phyloP scores from a whole-genome alignment of 495 filamentous ascomycete genomes.

The Penicillium waksmanii region DNA sequence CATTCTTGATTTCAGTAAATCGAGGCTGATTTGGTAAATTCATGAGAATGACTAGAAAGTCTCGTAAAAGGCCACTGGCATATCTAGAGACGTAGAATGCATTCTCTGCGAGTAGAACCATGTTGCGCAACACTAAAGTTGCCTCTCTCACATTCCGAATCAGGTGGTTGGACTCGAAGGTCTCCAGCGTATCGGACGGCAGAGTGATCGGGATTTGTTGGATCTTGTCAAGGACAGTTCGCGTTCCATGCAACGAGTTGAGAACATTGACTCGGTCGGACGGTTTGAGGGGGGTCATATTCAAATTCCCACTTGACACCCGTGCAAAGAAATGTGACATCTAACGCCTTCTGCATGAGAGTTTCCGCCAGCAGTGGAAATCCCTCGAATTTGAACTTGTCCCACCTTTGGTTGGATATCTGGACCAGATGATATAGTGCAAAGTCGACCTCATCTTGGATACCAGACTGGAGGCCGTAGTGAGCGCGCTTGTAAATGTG shows the following conservation, averaged over 20 bases:
- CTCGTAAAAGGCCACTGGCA: conserved; percentile 65
- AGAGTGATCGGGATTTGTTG: conserved; percentile 58
- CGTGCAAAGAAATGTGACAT: conserved; percentile 74
- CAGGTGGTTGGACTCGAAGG: conserved; percentile 69
- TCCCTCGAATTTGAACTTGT: conserved; percentile 92
- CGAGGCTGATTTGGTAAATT: conserved; percentile 75
- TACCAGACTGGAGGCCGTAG: conserved; percentile 74
- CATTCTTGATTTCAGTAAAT: conserved; percentile 85
- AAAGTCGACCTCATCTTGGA: conserved; percentile 82
- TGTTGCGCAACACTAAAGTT: conserved; percentile 85
- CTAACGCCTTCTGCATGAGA: conserved; percentile 79
- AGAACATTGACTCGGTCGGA: conserved; percentile 70
- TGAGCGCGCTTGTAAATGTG: conserved; percentile 88
- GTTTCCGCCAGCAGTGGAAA: conserved; percentile 90
- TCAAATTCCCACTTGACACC: conserved; percentile 79
- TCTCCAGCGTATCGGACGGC: conserved; percentile 70
- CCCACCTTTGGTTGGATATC: conserved; percentile 90
- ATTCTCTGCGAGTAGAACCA: conserved; percentile 89
- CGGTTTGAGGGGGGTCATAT: conserved; percentile 60
- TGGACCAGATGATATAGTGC: conserved; percentile 91
- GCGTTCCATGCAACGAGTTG: conserved; percentile 65
- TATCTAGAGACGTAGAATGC: conserved; percentile 77
- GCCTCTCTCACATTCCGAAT: conserved; percentile 83
- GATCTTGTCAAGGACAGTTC: conserved; percentile 72
- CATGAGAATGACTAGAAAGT: conserved; percentile 79